Conservation (phyloP, 768 basidiomycete genomes). For the Rhizopogon roseolus region DNA sequence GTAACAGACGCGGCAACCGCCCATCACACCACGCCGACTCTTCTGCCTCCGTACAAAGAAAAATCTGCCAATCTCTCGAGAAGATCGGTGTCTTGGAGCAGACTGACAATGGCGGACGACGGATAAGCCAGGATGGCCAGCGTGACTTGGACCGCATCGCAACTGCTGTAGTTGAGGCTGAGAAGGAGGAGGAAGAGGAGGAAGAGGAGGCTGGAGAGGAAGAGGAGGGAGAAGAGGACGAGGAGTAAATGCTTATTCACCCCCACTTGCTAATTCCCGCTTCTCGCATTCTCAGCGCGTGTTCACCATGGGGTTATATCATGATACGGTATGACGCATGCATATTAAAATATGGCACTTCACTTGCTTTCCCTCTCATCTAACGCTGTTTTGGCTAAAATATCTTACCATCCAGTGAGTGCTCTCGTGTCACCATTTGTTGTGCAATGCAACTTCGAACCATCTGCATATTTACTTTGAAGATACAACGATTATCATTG, state of each 20-base stretch:
- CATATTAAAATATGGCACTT: slow-evolving; percentile 26
- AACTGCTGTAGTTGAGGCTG: slow-evolving; percentile 79
- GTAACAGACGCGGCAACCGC: slow-evolving; percentile 93
- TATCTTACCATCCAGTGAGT: background rate
- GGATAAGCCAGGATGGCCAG: slow-evolving; percentile 95
- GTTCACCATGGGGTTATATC: slow-evolving; percentile 16
- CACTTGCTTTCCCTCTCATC: slow-evolving; percentile 6
- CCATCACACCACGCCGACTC: slow-evolving; percentile 90
- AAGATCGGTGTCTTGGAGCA: slow-evolving; percentile 98
- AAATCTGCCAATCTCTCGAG: slow-evolving; percentile 94
- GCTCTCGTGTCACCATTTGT: background rate
- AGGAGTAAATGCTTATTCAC: slow-evolving; percentile 21
- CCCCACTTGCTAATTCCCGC: slow-evolving; percentile 12
- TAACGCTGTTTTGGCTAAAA: background rate
- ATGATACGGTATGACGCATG: slow-evolving; percentile 40
- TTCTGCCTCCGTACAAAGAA: slow-evolving; percentile 88
- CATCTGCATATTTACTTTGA: background rate
- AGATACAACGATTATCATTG: background rate
- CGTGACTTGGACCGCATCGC: slow-evolving; percentile 94
- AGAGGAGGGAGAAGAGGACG: slow-evolving; percentile 52
- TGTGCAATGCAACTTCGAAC: background rate
- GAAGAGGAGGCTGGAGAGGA: slow-evolving; percentile 64
- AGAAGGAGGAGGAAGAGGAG: slow-evolving; percentile 68
- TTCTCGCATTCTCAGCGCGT: slow-evolving; percentile 17
- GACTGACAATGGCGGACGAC: slow-evolving; percentile 89